A percentile compares a stretch with the other conserved stretches of the same genome.
phyloP scores from a whole-genome alignment of 208 protist species.

The Trypanosoma brucei region DNA sequence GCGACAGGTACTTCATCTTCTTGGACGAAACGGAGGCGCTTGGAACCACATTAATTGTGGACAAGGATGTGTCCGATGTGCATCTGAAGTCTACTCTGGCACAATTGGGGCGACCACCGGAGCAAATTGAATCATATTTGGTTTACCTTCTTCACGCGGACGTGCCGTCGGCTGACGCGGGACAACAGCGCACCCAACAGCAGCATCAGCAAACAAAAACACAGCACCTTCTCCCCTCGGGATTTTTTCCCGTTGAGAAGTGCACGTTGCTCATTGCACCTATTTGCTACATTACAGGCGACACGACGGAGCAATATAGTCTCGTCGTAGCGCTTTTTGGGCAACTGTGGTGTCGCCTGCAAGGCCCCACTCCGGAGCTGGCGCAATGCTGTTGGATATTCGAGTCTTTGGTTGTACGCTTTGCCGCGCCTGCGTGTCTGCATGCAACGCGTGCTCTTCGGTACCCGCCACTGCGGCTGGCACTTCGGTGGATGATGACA shows the following conservation, averaged over 20 bases:
- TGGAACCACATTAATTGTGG: constrained; percentile 51
- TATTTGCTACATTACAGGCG: constrained; percentile 76
- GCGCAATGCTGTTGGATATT: constrained; percentile 79
- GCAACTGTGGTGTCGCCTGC: constrained; percentile 77
- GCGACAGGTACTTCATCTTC: constrained; percentile 85
- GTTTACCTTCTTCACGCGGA: constrained; percentile 22
- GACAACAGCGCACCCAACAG: constrained; percentile 7
- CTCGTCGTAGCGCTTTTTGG: constrained; percentile 57
- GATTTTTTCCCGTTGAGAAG: constrained; percentile 51
- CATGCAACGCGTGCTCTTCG: constrained; percentile 59
- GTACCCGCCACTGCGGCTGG: constrained; percentile 56
- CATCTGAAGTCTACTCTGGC: constrained; percentile 43
- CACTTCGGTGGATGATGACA: constrained; percentile 78
- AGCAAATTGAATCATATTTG: constrained; percentile 55
- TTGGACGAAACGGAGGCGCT: constrained; percentile 63
- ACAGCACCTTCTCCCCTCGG: constrained; percentile 43
- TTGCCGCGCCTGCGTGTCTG: constrained; percentile 58
- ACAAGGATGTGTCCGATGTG: constrained; percentile 55
- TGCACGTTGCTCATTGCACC: constrained; percentile 62
- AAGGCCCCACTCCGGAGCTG: constrained; percentile 83
- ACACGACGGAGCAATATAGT: constrained; percentile 83
- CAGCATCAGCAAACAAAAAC: constrained; percentile 9
- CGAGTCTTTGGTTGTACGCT: constrained; percentile 52
- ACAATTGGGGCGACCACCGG: constrained; percentile 46
- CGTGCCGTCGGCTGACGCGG: constrained; percentile 5